These are phyloP conservation scores for Bipolaris gigantea DNA, from an alignment of 2,329 filamentous ascomycete genomes.

Conservation along the genomic window DNA sequence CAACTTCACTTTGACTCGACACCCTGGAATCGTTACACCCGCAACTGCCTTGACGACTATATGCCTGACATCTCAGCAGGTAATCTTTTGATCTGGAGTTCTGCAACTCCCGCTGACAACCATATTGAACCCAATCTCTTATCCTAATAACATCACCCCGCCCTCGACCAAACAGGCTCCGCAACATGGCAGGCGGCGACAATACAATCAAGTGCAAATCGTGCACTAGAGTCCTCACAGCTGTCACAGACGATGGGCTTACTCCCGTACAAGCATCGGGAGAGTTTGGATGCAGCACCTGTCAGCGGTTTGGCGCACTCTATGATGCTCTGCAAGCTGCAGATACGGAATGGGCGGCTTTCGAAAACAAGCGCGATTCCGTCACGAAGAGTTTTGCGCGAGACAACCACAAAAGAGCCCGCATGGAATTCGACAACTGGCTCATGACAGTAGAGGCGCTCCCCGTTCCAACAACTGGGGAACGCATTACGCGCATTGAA, in stretches of 20 bases:
- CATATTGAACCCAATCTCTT: background rate
- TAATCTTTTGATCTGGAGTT: background rate
- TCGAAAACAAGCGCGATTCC: constrained; percentile 17
- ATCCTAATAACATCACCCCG: background rate
- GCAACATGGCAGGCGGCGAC: constrained; percentile 4
- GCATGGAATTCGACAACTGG: constrained; percentile 32
- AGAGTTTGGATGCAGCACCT: constrained; percentile 20
- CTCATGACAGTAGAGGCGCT: constrained; percentile 25
- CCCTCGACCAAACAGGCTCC: background rate
- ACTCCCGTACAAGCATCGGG: constrained; percentile 2
- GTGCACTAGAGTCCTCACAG: constrained; percentile 13
- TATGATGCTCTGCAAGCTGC: constrained; percentile 16
- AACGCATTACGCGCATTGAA: background rate
- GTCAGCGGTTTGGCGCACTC: constrained; percentile 19
- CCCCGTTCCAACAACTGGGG: background rate
- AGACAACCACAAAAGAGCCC: constrained; percentile 15
- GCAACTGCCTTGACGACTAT: background rate
- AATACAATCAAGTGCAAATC: constrained; percentile 10
- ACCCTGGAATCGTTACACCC: background rate
- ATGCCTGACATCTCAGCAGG: background rate
- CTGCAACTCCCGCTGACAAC: background rate
- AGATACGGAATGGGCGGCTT: constrained; percentile 15
- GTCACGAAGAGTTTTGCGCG: constrained; percentile 20
- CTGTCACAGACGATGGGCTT: constrained; percentile 15
- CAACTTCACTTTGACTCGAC: background rate